A percentile compares a stretch with the other conserved stretches of the same genome.
Evolutionary conservation across 352 stramenopile species (phyloP).

Genomic region (Globisporangium carolinianum): DNA sequence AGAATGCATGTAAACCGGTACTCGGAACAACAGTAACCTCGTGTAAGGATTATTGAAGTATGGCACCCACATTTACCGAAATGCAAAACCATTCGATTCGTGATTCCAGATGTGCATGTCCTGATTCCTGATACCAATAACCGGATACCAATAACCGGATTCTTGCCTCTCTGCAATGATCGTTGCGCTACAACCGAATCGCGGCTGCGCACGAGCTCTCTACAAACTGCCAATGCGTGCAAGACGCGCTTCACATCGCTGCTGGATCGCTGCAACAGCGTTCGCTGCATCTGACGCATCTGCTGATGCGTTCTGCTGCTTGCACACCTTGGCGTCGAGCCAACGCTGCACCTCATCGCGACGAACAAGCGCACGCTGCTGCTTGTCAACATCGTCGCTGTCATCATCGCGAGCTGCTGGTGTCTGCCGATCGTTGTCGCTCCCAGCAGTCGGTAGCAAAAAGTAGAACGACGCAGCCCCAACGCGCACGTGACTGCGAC

Average conservation of each 20-base stretch:
- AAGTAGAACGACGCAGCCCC: constrained; percentile 71
- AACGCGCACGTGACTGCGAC: constrained; percentile 56
- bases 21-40: too few species aligned
- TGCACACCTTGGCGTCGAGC: constrained; percentile 21
- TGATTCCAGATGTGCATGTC: too few species aligned
- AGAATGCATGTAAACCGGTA: too few species aligned
- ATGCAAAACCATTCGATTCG: too few species aligned
- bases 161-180: too few species aligned
- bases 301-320: constrained; percentile 12
- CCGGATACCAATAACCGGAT: too few species aligned
- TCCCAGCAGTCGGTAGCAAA: constrained; percentile 35
- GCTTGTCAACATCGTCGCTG: neutral
- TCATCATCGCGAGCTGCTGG: neutral
- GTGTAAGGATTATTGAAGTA: too few species aligned
- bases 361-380: neutral
- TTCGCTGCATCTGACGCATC: neutral
- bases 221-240: neutral
- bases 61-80: too few species aligned
- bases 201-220: neutral
- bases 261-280: constrained; percentile 9
- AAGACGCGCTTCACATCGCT: constrained; percentile 14
- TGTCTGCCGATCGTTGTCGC: constrained; percentile 4
- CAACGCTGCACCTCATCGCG: constrained; percentile 27
- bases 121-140: too few species aligned
- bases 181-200: too few species aligned